Percentiles rank a stretch among this genome's conserved stretches.
phyloP scores from a whole-genome alignment of 2,329 filamentous ascomycete genomes.

The Fusarium domesticum region DNA sequence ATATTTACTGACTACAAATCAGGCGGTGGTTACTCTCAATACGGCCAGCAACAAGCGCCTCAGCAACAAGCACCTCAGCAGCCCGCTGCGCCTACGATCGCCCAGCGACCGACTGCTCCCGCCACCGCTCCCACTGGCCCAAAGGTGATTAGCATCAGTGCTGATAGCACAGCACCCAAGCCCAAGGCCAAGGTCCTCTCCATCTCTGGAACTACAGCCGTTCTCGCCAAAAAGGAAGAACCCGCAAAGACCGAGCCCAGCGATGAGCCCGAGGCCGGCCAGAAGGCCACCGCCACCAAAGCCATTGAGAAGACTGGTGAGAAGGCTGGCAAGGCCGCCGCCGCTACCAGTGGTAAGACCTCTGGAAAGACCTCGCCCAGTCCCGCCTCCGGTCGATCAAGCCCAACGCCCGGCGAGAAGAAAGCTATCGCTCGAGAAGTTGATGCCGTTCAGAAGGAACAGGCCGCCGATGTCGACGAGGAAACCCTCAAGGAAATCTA shows the following conservation, averaged over 20 bases:
- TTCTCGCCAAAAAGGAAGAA: slow-evolving; percentile 40
- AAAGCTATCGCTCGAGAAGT: slow-evolving; percentile 58
- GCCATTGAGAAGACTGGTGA: slow-evolving; percentile 90
- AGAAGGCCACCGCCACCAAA: slow-evolving; percentile 83
- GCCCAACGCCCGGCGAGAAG: slow-evolving; percentile 64
- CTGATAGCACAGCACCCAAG: slow-evolving; percentile 52
- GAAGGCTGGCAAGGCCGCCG: slow-evolving; percentile 41
- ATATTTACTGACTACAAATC: slow-evolving; percentile 22
- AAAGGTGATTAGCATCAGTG: slow-evolving; percentile 70
- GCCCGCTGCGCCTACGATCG: slow-evolving; percentile 21
- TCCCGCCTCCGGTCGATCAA: slow-evolving; percentile 79
- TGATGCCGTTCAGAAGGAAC: slow-evolving; percentile 82
- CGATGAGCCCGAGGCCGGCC: slow-evolving; percentile 62
- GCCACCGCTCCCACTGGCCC: slow-evolving; percentile 48
- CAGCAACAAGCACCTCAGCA: slow-evolving; percentile 33
- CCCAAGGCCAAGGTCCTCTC: slow-evolving; percentile 49
- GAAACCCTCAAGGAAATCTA: slow-evolving; percentile 89
- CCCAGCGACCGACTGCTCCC: slow-evolving; percentile 31
- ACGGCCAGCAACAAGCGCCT: slow-evolving; percentile 46
- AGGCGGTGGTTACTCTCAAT: slow-evolving; percentile 53
- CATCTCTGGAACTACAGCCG: slow-evolving; percentile 36
- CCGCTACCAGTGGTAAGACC: slow-evolving; percentile 44
- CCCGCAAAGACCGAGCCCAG: slow-evolving; percentile 49
- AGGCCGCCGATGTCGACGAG: slow-evolving; percentile 68
- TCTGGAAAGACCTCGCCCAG: slow-evolving; percentile 75